A percentile compares a stretch with the other conserved stretches of the same genome.
phyloP scores from a whole-genome alignment of 306 rosid species.

The Dalbergia cultrata region DNA sequence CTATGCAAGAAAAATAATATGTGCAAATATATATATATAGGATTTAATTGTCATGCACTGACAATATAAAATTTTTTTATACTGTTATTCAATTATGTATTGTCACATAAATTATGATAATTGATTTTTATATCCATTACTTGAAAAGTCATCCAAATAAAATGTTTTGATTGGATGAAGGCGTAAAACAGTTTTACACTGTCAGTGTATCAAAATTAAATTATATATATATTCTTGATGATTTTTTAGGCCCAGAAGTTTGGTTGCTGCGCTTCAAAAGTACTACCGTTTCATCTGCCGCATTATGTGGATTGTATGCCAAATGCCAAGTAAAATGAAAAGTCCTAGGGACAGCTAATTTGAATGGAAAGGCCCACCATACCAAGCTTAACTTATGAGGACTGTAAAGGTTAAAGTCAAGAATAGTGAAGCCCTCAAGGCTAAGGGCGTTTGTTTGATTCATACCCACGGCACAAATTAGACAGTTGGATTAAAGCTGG shows the following conservation, averaged over 20 bases:
- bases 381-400: conserved; percentile 16
- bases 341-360: conserved; percentile 40
- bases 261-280: conserved; percentile 29
- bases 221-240: neutral
- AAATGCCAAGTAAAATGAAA: conserved; percentile 43
- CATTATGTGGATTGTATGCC: conserved; percentile 39
- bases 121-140: too few relatives aligned
- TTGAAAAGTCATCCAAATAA: too few relatives aligned
- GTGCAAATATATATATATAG: neutral
- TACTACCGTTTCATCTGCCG: neutral
- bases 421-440: conserved; percentile 27
- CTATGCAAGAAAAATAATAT: neutral
- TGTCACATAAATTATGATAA: too few relatives aligned
- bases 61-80: too few relatives aligned
- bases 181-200: too few relatives aligned
- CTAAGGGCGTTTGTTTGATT: neutral
- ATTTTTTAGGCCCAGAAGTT: conserved; percentile 33
- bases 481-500: conserved; percentile 44
- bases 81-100: too few relatives aligned
- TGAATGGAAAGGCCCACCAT: conserved; percentile 36
- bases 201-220: too few relatives aligned
- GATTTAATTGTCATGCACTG: too few relatives aligned
- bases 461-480: neutral
- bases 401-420: conserved; percentile 11
- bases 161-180: too few relatives aligned